Percentiles rank a stretch among this genome's conserved stretches.
phyloP scores from a whole-genome alignment of 371 early-diverging fungal genomes.

The Dinochytrium kinnereticum region DNA sequence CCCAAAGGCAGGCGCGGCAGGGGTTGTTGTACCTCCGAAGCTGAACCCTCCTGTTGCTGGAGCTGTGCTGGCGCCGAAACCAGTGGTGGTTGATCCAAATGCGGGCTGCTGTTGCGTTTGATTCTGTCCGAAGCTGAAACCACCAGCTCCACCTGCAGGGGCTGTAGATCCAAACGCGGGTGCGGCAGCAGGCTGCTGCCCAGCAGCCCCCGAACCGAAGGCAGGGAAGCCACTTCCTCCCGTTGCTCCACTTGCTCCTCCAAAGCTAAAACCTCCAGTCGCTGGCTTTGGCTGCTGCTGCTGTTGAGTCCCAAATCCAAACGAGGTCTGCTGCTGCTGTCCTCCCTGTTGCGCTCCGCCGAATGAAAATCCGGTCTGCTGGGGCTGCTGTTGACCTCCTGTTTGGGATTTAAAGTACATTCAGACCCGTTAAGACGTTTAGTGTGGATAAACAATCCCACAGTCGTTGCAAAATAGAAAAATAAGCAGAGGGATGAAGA shows the following conservation, averaged over 20 bases:
- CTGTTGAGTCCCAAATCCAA: slow-evolving; percentile 8
- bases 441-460: too few species aligned
- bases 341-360: slow-evolving; percentile 1
- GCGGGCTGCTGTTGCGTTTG: slow-evolving; percentile 2
- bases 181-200: not conserved
- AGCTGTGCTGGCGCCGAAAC: not conserved
- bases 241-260: not conserved
- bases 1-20: not conserved
- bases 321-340: not conserved
- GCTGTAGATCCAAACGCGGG: not conserved
- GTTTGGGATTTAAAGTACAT: not conserved
- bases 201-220: not conserved
- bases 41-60: slow-evolving; percentile 5
- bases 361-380: slow-evolving; percentile 12
- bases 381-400: slow-evolving; percentile 6
- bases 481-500: too few species aligned
- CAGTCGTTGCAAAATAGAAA: too few species aligned
- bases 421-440: too few species aligned
- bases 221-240: not conserved
- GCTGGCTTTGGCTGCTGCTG: slow-evolving; percentile 8
- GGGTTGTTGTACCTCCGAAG: not conserved
- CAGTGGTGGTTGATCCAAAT: slow-evolving; percentile 2
- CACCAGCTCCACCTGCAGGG: not conserved
- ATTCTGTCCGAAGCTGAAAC: not conserved
- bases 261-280: not conserved